These are phyloP conservation scores for Candida tropicalis DNA, from an alignment of 1,139 yeast genomes.

Conservation along the genomic window DNA sequence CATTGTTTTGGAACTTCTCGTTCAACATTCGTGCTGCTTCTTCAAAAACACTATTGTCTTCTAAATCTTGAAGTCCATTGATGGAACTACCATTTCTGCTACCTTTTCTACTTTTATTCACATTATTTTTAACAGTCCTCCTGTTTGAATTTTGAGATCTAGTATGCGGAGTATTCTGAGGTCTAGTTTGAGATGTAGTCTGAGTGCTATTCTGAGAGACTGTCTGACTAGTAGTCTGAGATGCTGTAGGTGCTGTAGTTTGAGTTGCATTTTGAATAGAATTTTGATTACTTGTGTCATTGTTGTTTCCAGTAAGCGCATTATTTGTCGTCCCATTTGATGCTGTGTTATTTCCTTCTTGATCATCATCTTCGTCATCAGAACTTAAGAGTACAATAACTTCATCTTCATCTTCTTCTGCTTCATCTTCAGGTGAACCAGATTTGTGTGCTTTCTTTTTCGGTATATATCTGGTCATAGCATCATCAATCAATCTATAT, in stretches of 20 bases:
- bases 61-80: neutral
- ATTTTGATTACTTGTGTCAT: neutral
- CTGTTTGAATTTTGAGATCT: too few relatives aligned
- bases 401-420: conserved; percentile 18
- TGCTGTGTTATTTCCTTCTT: neutral
- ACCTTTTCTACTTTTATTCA: neutral
- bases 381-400: conserved; percentile 27
- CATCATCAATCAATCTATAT: conserved; percentile 38
- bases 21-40: neutral
- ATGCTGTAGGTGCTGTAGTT: neutral
- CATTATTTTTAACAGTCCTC: neutral
- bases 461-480: conserved; percentile 1
- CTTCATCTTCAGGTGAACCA: neutral
- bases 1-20: neutral
- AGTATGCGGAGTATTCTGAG: too few relatives aligned
- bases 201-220: neutral
- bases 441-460: neutral
- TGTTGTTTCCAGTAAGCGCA: neutral
- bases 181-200: neutral
- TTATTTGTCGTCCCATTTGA: conserved; percentile 3
- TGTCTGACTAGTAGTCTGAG: neutral
- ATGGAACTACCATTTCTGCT: neutral
- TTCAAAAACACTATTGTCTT: neutral
- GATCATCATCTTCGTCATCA: conserved; percentile 24
- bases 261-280: neutral